phyloP scores from a whole-genome alignment of 2,329 filamentous ascomycete genomes.

The Arachnomyces sp. region DNA sequence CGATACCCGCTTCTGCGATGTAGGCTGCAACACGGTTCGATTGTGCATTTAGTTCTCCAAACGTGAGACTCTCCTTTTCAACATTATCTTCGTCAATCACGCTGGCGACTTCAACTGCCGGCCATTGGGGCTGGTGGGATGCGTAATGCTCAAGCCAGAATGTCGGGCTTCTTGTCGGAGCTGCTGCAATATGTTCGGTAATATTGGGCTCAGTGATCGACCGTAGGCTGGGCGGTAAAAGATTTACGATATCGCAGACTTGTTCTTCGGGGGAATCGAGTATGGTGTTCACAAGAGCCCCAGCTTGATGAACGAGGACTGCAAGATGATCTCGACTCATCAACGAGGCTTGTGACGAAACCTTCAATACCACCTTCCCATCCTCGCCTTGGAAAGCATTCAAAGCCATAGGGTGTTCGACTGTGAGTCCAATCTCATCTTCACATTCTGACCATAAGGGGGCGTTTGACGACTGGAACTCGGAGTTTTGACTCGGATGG shows the following conservation, averaged over 20 bases:
- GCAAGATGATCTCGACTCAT: constrained; percentile 22
- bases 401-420: constrained; percentile 35
- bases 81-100: constrained; percentile 14
- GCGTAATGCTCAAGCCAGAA: constrained; percentile 23
- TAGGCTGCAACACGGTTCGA: constrained; percentile 20
- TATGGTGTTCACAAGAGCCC: constrained; percentile 22
- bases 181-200: constrained; percentile 14
- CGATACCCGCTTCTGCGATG: constrained; percentile 15
- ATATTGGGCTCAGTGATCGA: constrained; percentile 18
- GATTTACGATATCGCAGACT: constrained; percentile 16
- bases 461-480: not conserved
- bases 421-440: constrained; percentile 27
- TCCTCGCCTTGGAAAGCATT: constrained; percentile 24
- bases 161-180: constrained; percentile 18
- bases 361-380: constrained; percentile 18
- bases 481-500: constrained; percentile 14
- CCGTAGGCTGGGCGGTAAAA: constrained; percentile 16
- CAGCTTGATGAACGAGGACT: constrained; percentile 23
- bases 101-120: constrained; percentile 22
- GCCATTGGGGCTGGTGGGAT: constrained; percentile 19
- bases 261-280: constrained; percentile 19
- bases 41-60: constrained; percentile 15
- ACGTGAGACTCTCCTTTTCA: constrained; percentile 20
- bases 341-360: constrained; percentile 17
- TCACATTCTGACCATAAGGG: constrained; percentile 22